Evolutionary conservation across 176 grass and related monocot genomes (phyloP).

Genomic region (Carex littledalei): DNA sequence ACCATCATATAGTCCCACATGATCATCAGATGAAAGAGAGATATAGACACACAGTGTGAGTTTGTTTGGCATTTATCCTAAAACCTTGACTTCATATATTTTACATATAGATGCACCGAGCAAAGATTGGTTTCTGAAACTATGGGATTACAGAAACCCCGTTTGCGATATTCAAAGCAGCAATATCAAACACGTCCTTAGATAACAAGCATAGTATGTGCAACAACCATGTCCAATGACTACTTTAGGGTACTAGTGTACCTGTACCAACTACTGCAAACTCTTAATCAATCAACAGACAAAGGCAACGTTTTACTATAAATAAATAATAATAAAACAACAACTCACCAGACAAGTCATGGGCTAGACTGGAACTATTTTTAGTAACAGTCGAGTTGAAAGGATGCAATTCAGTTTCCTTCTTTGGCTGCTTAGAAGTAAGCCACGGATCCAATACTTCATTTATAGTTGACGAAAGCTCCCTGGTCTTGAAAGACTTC

Average conservation of each 20-base stretch:
- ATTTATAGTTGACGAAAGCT: conserved; percentile 89
- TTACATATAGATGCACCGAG: too few relatives aligned
- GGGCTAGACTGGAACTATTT: conserved; percentile 36
- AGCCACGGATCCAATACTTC: conserved; percentile 99
- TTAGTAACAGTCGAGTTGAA: conserved; percentile 54
- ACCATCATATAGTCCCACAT: too few relatives aligned
- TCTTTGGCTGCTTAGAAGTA: conserved; percentile 82
- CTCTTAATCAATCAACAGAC: neutral
- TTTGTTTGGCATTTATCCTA: too few relatives aligned
- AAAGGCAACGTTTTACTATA: neutral
- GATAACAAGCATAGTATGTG: neutral
- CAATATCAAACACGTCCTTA: neutral
- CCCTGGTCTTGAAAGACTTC: conserved; percentile 96
- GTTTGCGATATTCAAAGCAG: too few relatives aligned
- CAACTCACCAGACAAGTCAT: conserved; percentile 28
- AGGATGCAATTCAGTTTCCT: conserved; percentile 70
- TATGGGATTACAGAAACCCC: too few relatives aligned
- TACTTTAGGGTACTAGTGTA: neutral
- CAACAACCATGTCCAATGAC: neutral
- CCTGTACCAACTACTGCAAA: neutral
- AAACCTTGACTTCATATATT: too few relatives aligned
- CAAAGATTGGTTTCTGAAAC: too few relatives aligned
- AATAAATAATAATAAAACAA: conserved; percentile 11
- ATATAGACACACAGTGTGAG: too few relatives aligned
- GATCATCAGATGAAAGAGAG: too few relatives aligned